A percentile compares a stretch with the other conserved stretches of the same genome.
phyloP scores from a whole-genome alignment of 2,329 filamentous ascomycete species.

The Fusarium stilboides region DNA sequence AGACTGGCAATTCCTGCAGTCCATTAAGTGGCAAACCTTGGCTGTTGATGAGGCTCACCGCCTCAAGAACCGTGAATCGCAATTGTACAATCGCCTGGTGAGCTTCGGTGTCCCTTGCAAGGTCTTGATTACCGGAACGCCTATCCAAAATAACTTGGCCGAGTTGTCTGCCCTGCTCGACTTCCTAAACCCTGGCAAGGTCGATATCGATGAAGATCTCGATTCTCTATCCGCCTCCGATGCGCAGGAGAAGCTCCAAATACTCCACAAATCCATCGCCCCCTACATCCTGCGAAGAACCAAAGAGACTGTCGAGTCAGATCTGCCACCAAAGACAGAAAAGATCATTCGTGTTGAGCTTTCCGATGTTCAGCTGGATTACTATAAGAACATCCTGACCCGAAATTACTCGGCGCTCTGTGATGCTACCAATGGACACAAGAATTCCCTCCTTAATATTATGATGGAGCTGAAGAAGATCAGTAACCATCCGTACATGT shows the following conservation, averaged over 20 bases:
- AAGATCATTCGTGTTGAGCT: conserved; percentile 99
- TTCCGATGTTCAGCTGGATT: conserved; percentile 95
- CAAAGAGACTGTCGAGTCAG: conserved; percentile 97
- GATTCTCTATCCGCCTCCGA: conserved; percentile 83
- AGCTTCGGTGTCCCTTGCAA: conserved; percentile 91
- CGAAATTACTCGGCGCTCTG: conserved; percentile 96
- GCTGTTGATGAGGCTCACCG: conserved; percentile 97
- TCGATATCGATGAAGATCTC: conserved; percentile 91
- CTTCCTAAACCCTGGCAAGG: conserved; percentile 95
- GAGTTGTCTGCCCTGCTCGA: conserved; percentile 94
- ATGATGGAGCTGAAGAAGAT: conserved; percentile 99
- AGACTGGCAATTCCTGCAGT: conserved; percentile 86
- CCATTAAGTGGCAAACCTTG: conserved; percentile 98
- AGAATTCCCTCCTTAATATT: conserved; percentile 95
- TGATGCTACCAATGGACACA: conserved; percentile 89
- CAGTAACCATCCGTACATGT: conserved; percentile 99
- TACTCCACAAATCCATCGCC: conserved; percentile 88
- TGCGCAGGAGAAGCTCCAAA: conserved; percentile 88
- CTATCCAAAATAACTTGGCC: conserved; percentile 95
- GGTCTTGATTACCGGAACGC: conserved; percentile 95
- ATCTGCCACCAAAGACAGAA: conserved; percentile 95
- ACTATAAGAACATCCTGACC: conserved; percentile 98
- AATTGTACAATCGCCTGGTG: conserved; percentile 87
- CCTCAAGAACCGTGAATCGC: conserved; percentile 95
- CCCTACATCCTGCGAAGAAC: conserved; percentile 96